Base-by-base conservation (phyloP, 164 flowering plant genomes). In the Echeveria elegans region DNA sequence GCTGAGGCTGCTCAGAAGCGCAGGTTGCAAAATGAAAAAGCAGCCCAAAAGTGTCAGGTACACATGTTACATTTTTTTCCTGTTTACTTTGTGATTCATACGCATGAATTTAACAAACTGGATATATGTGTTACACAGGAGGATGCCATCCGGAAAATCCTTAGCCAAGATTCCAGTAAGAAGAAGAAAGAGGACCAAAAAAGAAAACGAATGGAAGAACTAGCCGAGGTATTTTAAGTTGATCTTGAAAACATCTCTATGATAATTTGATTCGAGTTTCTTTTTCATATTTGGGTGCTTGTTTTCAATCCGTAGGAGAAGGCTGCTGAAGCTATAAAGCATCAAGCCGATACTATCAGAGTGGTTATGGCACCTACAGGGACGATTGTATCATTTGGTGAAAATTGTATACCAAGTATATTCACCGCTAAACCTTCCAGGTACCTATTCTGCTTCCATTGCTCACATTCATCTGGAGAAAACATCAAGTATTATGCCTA, bases 1-100 rank as follows among this genome's bases (percentile, higher is more conserved):
- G 89, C 87, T 16, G 99, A 95, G 85, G 97, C 96, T 75, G 98
- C 99, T 69, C 89, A 90, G 71, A 85, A 90, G 66, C 94, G 99
- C n/a, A 82, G 79, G 71, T 48, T 87, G 80, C 99, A 92, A 75
- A 85, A 81, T 67, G 98, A 92, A 77, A 95, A 88, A 80, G 97
- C 97, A 65, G 87, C 87, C 63, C 76, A 83, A 68, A 96, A 95
- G 71, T 83, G 88, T 50, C 88, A 95, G 97, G 99, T 92, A 74
- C 75, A 78, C 63, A 12, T 50, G 36, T 6, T 59, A 30, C n/a
- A n/a, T n/a, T n/a, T n/a, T n/a, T n/a, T n/a, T n/a, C n/a, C n/a
- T 30, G 38, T 31, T 68, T 53, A 23, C n/a, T 34, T 28, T 30
- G 2, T 16, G 50, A 40, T 47, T 18, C 19, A 8, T 56, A 14